Evolutionary conservation across 208 protist species (phyloP).

Genomic region (Borovskyia barvae): DNA sequence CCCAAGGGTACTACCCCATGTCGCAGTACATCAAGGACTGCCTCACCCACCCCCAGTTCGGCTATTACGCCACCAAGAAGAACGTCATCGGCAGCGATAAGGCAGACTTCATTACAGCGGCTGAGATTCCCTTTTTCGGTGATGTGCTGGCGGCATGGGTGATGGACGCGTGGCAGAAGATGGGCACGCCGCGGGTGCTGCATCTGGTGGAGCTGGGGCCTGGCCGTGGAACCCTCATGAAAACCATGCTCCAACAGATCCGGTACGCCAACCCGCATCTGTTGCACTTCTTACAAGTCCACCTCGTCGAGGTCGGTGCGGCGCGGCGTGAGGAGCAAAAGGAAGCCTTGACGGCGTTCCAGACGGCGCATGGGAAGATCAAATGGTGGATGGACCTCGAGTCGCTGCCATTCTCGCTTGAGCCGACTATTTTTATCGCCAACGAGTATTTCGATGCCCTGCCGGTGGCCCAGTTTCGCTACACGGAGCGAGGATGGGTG

Average conservation of each 20-base stretch:
- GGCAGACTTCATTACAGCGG: conserved; percentile 90
- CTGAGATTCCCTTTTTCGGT: conserved; percentile 91
- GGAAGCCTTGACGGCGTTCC: conserved; percentile 71
- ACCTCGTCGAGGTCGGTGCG: conserved; percentile 86
- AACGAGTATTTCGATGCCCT: conserved; percentile 93
- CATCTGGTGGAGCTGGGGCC: conserved; percentile 90
- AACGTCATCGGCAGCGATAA: conserved; percentile 83
- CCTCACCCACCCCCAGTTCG: conserved; percentile 83
- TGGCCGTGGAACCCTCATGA: conserved; percentile 86
- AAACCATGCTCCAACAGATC: conserved; percentile 83
- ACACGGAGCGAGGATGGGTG: conserved; percentile 90
- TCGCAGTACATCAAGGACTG: conserved; percentile 92
- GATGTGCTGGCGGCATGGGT: conserved; percentile 89
- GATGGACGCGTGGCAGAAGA: conserved; percentile 91
- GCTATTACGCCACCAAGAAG: conserved; percentile 89
- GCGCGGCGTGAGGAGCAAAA: conserved; percentile 86
- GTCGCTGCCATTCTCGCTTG: conserved; percentile 75
- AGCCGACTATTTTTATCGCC: conserved; percentile 86
- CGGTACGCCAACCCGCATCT: conserved; percentile 86
- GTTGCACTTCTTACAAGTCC: conserved; percentile 85
- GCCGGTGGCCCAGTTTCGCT: conserved; percentile 91
- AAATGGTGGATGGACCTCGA: conserved; percentile 88
- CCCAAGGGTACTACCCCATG: conserved; percentile 89
- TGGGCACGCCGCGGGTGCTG: conserved; percentile 86
- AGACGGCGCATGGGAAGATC: conserved; percentile 83